Evolutionary conservation across 2,329 filamentous ascomycete species (phyloP), one percentile per base, ranked within the genome.

Genomic region (Blumeria graminis): DNA sequence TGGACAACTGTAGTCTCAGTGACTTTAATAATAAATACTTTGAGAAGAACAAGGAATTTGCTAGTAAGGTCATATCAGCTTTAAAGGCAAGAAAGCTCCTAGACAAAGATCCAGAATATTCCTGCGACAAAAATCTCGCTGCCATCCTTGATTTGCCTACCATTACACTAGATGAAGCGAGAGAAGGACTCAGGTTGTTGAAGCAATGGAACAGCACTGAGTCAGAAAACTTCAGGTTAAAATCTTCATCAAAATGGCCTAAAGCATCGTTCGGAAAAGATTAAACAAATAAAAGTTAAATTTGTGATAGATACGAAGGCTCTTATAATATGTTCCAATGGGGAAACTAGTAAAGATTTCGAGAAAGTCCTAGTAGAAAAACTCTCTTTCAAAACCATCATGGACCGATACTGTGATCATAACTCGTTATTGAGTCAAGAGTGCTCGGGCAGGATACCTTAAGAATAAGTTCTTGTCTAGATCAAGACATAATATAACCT

Each of bases 21-120:
- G 72, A 78, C 61, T 77, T 75, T 70, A 90, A 89, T 67, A 72
- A 81, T 41, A 74, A 77, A 22, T 90, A 80, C 67, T 68, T 80
- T 16, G 66, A 74, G 45, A 72, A 76, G 61, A 75, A 90, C 70
- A 76, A 77, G 61, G 67, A 74, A 57, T 84, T 79, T 66, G 71
- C 77, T 6, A 61, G 71, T 14, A 79, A 86, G 64, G 71, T 82
- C 3, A 76, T 85, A 56, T 75, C 81, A 1, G 80, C 74, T 38
- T 74, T 86, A 56, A 75, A 75, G 57, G 74, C 75, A 28, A 76
- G 77, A 59, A 74, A 74, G 58, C 62, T 78, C 0, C 69, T 89
- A 16, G 76, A 78, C 39, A 68, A 72, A 11, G 76, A 74, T 48
- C 74, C 78, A 36, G 72, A 76, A 63, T 63, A 70, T 1, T 71